These are phyloP conservation scores for Physaria fendleri DNA, from an alignment of 345 rosid genomes.

Conservation along the genomic window DNA sequence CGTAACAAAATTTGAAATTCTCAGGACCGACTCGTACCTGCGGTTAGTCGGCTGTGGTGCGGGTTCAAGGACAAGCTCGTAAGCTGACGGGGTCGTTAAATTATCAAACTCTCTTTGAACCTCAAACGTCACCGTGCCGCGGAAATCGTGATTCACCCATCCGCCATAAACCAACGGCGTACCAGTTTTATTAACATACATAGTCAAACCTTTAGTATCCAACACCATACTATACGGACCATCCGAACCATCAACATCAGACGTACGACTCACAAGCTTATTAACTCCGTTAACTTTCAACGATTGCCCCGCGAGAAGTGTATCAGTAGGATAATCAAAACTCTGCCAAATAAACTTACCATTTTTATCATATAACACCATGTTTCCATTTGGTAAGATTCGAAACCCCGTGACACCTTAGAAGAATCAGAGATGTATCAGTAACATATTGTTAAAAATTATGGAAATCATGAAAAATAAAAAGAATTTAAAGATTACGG, in stretches of 20 bases:
- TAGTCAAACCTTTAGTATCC: conserved; percentile 29
- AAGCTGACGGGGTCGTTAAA: conserved; percentile 22
- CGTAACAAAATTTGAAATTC: too few relatives aligned
- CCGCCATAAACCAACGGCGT: conserved; percentile 30
- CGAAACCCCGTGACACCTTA: conserved; percentile 51
- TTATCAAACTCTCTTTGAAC: not conserved
- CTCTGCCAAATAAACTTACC: conserved; percentile 54
- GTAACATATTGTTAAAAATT: too few relatives aligned
- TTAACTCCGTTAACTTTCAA: conserved; percentile 25
- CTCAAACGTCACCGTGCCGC: conserved; percentile 24
- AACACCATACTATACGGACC: conserved; percentile 57
- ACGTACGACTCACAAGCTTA: conserved; percentile 55
- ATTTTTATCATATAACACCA: conserved; percentile 45
- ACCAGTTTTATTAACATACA: conserved; percentile 37
- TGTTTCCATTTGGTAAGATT: conserved; percentile 49
- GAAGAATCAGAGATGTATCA: too few relatives aligned
- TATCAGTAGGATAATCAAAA: conserved; percentile 53
- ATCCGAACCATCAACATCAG: conserved; percentile 29
- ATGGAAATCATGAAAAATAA: too few relatives aligned
- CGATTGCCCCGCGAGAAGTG: conserved; percentile 51
- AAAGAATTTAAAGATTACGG: too few relatives aligned
- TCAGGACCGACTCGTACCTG: too few relatives aligned
- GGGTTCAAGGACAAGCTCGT: conserved; percentile 25
- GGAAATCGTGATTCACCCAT: conserved; percentile 14
- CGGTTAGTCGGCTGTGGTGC: conserved; percentile 21